A percentile compares a stretch with the other conserved stretches of the same genome.
Conservation (phyloP, 805 yeast species). For the Zygotorulaspora sp. region DNA sequence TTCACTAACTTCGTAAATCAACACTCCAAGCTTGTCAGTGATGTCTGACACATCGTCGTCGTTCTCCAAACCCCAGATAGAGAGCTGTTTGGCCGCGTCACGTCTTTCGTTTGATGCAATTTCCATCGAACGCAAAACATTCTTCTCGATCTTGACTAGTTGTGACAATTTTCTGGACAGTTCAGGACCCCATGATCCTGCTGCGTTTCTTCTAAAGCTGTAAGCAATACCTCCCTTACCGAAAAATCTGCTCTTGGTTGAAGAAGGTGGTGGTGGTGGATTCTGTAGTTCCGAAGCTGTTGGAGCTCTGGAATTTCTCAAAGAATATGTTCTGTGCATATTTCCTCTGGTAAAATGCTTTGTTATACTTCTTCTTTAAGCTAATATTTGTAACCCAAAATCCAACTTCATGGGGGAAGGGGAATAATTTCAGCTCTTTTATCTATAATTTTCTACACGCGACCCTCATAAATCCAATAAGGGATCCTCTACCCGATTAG, state of each 20-base stretch:
- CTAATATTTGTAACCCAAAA: too few species aligned
- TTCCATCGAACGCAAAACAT: slow-evolving; percentile 74
- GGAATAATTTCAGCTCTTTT: slow-evolving; percentile 1
- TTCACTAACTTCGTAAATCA: slow-evolving; percentile 78
- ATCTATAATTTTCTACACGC: slow-evolving; percentile 1
- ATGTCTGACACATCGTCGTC: slow-evolving; percentile 84
- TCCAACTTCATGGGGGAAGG: background rate
- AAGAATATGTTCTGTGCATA: slow-evolving; percentile 99
- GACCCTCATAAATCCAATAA: slow-evolving; percentile 1
- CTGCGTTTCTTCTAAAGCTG: slow-evolving; percentile 63
- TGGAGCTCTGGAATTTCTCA: slow-evolving; percentile 93
- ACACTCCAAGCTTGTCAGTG: slow-evolving; percentile 81
- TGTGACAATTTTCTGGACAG: slow-evolving; percentile 68
- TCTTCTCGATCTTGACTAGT: slow-evolving; percentile 76
- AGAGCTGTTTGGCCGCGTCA: slow-evolving; percentile 76
- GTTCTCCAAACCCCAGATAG: slow-evolving; percentile 82
- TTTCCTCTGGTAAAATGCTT: too few species aligned
- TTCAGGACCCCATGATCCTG: slow-evolving; percentile 79
- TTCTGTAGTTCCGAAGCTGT: slow-evolving; percentile 92
- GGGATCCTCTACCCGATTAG: slow-evolving; percentile 1
- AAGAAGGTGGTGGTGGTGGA: slow-evolving; percentile 92
- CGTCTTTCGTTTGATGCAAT: slow-evolving; percentile 72
- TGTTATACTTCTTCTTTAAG: too few species aligned
- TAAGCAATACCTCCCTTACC: slow-evolving; percentile 67
- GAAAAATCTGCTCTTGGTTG: slow-evolving; percentile 79